Evolutionary conservation across 2,329 filamentous ascomycete species (phyloP).

Genomic region (Lizonia empirigonia): DNA sequence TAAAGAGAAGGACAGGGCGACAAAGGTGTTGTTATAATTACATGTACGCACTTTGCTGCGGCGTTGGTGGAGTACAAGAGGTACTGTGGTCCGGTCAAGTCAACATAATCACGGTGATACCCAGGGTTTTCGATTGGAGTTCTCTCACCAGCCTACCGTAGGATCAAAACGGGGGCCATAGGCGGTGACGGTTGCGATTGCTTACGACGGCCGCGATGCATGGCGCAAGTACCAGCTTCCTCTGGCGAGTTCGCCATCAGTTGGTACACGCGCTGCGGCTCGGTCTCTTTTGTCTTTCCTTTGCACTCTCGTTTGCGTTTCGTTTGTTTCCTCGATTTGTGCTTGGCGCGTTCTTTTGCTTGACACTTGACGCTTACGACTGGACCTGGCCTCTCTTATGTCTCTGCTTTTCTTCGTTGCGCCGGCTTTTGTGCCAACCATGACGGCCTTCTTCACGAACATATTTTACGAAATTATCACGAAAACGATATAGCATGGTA

Average conservation of each 20-base stretch:
- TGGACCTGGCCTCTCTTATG: conserved; percentile 19
- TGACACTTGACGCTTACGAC: conserved; percentile 18
- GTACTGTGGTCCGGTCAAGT: conserved; percentile 18
- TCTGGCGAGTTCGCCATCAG: conserved; percentile 24
- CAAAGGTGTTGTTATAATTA: conserved; percentile 8
- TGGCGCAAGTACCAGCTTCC: conserved; percentile 35
- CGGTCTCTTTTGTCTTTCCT: conserved; percentile 9
- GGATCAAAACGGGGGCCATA: conserved; percentile 5
- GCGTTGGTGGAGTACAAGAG: conserved; percentile 15
- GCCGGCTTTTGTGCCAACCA: background rate
- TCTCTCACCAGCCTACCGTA: conserved; percentile 16
- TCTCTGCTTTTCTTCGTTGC: conserved; percentile 8
- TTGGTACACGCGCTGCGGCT: conserved; percentile 8
- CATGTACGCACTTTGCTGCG: conserved; percentile 15
- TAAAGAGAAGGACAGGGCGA: background rate
- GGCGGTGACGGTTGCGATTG: conserved; percentile 17
- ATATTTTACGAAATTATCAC: conserved; percentile 21
- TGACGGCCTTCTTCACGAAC: conserved; percentile 21
- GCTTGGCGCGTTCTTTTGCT: conserved; percentile 1
- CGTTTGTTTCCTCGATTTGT: conserved; percentile 13
- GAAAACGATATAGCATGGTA: background rate
- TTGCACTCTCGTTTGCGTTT: background rate
- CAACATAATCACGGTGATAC: conserved; percentile 21
- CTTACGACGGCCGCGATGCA: conserved; percentile 11
- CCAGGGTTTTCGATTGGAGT: conserved; percentile 18